Base-by-base conservation (phyloP, 2,329 filamentous ascomycete species). In the Cytospora piceae region DNA sequence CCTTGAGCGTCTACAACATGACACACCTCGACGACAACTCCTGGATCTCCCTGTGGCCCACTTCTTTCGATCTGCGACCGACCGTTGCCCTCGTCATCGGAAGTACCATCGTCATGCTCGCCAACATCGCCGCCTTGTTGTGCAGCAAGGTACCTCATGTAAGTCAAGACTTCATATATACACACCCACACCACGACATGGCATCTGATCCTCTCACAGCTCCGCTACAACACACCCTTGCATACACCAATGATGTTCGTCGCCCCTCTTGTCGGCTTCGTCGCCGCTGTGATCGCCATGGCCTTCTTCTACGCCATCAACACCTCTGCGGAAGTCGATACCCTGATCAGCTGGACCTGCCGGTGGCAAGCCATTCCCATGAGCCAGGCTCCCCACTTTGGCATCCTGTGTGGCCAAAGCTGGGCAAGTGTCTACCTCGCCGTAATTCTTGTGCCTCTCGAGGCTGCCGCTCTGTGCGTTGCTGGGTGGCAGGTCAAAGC, bases 331-430 rank as follows among this genome's bases (percentile, higher is more conserved):
- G 79, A 77, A 11, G 76, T 77, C 66, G 84, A 87, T 72, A 86
- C 84, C 8, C 75, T 89, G 14, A 79, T 87, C 72, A 87, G 84
- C 74, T 89, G 87, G 87, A 84, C 81, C 51, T 89, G 87, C 74
- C 84, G 85, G 68, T 89, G 87, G 86, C 75, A 77, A 11, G 71
- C 77, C 27, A 76, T 87, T n/a, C 74, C 76, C 67, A 87, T 88
- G 84, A 70, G 71, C 20, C 72, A 77, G 42, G 75, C 81, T 68
- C 86, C 87, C 34, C 78, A 85, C 71, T 89, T 87, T 71, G 80
- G 79, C 20, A 81, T 80, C 0, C 75, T 89, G 58, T 89, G 87
- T 75, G 79, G 75, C 67, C 81, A 88, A 75, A 86, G 81, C 75
- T 79, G 80, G 71, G 82, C 81, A 5, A 82, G 80, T 2, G 74